Evolutionary conservation across 495 filamentous ascomycete genomes (phyloP).

Genomic region (Rusavskia elegans): DNA sequence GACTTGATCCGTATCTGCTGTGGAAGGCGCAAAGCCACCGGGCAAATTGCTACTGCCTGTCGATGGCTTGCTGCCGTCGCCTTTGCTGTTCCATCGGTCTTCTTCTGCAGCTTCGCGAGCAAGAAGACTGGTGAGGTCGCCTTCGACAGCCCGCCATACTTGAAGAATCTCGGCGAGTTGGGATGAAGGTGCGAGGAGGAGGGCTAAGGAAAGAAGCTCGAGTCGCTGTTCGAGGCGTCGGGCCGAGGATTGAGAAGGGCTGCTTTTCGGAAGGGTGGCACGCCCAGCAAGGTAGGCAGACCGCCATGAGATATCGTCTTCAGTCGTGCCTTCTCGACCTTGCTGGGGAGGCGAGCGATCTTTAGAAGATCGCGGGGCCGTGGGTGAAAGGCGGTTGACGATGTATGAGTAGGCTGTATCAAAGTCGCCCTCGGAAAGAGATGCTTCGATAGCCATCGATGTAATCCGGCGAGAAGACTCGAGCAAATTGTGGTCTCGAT

Average conservation of each 20-base stretch:
- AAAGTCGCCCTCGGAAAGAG: slow-evolving; percentile 77
- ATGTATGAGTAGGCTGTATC: slow-evolving; percentile 96
- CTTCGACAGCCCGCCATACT: slow-evolving; percentile 74
- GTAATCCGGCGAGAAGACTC: slow-evolving; percentile 51
- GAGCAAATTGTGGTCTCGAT: slow-evolving; percentile 3
- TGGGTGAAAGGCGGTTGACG: slow-evolving; percentile 43
- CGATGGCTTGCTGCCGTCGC: slow-evolving; percentile 28
- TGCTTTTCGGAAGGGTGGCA: slow-evolving; percentile 35
- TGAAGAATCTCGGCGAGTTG: slow-evolving; percentile 73
- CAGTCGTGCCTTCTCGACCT: slow-evolving; percentile 12
- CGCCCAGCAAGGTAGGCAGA: slow-evolving; percentile 80
- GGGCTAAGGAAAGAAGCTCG: slow-evolving; percentile 74
- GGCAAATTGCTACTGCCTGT: slow-evolving; percentile 27
- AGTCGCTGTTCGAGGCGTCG: slow-evolving; percentile 67
- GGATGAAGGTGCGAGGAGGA: slow-evolving; percentile 62
- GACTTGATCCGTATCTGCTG: slow-evolving; percentile 2
- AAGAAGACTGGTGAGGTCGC: slow-evolving; percentile 56
- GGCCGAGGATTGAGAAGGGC: slow-evolving; percentile 25
- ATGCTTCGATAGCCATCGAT: slow-evolving; percentile 78
- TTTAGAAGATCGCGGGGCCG: slow-evolving; percentile 3
- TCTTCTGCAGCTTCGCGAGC: slow-evolving; percentile 60
- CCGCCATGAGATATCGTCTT: slow-evolving; percentile 81
- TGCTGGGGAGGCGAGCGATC: slow-evolving; percentile 8
- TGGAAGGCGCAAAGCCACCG: slow-evolving; percentile 37
- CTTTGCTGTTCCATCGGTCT: slow-evolving; percentile 53